Evolutionary conservation across 371 early-diverging fungal genomes (phyloP), one percentile per base, ranked within the genome.

Genomic region (Fennellomyces sp.): DNA sequence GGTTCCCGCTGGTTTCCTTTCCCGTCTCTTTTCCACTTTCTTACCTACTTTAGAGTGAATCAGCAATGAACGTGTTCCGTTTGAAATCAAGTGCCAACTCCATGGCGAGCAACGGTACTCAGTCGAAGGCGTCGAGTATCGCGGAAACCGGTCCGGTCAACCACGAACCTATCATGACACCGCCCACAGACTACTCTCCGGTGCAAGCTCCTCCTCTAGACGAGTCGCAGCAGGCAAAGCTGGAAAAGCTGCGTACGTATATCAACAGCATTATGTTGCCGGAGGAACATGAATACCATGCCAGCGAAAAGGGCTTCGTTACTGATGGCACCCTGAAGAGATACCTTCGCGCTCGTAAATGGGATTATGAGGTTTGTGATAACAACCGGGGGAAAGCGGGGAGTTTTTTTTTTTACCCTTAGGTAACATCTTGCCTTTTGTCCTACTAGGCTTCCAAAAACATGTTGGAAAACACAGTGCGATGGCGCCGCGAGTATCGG

Each of bases 281-380:
- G 2, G 65, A 68, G 10, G 64, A 76, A 12, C 80, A 80, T 56
- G 65, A 66, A 12, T 82, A 84, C 21, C 70, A 78, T 41, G 65
- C 74, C 0, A 75, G 72, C 39, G 80, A 86, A 39, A 81, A 73
- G 31, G 73, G 75, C 0, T 88, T 85, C 72, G 56, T 84, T 17
- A 78, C 82, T 19, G 84, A 87, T 5, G 67, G 63, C 26, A 86
- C 87, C 10, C 68, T 88, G 27, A 75, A 90, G 30, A 76, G 93
- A 13, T 95, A 92, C 63, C 70, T 95, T 70, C 83, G 91, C 12
- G 92, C 94, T 7, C 81, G 87, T 59, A 90, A 91, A 60, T 91
- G 90, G 89, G 75, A 90, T 58, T 62, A 74, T 21, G 75, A 73
- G 52, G 80, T 83, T 26, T 47, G 45, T 13, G n/a, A 8, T 5